These are phyloP conservation scores for Cymbidium sinense DNA, from an alignment of 106 monocot species.

Conservation along the genomic window DNA sequence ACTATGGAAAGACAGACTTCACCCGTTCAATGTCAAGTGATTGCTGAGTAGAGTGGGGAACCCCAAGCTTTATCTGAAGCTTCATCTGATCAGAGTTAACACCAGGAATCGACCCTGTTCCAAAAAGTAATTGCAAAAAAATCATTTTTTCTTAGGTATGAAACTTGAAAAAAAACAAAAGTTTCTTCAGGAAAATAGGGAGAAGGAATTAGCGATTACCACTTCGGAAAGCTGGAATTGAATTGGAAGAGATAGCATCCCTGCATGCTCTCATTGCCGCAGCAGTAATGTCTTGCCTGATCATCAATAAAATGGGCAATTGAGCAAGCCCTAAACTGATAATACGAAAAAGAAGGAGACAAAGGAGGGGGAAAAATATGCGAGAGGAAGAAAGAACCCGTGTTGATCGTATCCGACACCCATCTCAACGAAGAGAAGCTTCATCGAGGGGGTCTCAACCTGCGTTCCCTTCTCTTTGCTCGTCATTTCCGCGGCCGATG, in stretches of 20 bases:
- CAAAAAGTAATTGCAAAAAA: neutral
- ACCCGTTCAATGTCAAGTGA: constrained; percentile 73
- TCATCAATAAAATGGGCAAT: neutral
- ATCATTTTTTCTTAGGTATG: neutral
- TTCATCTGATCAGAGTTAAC: constrained; percentile 90
- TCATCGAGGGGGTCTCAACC: constrained; percentile 28
- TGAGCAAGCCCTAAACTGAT: neutral
- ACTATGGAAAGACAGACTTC: constrained; percentile 96
- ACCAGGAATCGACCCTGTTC: constrained; percentile 84
- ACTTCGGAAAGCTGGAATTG: constrained; percentile 86
- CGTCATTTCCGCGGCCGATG: constrained; percentile 7
- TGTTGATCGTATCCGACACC: constrained; percentile 99
- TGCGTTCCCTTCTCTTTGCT: neutral
- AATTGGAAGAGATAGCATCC: constrained; percentile 94
- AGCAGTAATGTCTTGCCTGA: constrained; percentile 77
- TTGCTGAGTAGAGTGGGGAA: constrained; percentile 64
- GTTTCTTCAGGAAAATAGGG: too few species aligned
- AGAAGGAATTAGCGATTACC: constrained; percentile 25
- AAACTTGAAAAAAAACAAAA: neutral
- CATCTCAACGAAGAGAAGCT: constrained; percentile 98
- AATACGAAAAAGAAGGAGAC: neutral
- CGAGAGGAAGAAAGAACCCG: constrained; percentile 32
- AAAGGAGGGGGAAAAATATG: neutral
- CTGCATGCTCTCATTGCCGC: constrained; percentile 92
- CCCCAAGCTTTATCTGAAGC: constrained; percentile 77